Percentiles rank a stretch among this genome's conserved stretches.
phyloP scores from a whole-genome alignment of 2,329 filamentous ascomycete species.

The Capronia americana region DNA sequence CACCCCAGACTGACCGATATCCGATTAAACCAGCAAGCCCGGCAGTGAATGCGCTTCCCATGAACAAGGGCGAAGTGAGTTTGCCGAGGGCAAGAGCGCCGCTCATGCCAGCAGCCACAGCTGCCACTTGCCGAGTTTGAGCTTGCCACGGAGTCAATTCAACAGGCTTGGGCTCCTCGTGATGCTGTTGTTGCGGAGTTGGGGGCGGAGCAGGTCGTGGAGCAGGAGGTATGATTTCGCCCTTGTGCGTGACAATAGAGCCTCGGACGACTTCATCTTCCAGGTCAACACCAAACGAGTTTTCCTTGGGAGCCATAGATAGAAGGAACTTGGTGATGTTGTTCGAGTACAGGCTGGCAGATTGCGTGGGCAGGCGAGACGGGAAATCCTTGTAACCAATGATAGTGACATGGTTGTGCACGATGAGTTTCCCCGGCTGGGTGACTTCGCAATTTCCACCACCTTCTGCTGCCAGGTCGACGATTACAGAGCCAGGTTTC shows the following conservation, averaged over 20 bases:
- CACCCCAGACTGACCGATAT: constrained; percentile 88
- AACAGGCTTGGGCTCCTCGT: constrained; percentile 63
- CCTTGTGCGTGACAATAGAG: constrained; percentile 80
- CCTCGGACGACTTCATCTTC: constrained; percentile 85
- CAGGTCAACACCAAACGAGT: constrained; percentile 79
- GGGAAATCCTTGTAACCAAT: constrained; percentile 93
- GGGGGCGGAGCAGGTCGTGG: constrained; percentile 70
- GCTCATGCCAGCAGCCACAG: constrained; percentile 79
- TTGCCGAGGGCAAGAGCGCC: constrained; percentile 78
- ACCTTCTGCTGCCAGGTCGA: constrained; percentile 85
- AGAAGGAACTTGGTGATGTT: constrained; percentile 89
- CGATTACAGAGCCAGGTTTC: constrained; percentile 87
- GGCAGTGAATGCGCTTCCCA: constrained; percentile 86
- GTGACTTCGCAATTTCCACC: constrained; percentile 89
- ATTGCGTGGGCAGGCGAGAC: constrained; percentile 84
- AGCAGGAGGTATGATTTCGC: constrained; percentile 75
- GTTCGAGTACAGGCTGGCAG: constrained; percentile 89
- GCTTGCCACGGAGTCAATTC: constrained; percentile 83
- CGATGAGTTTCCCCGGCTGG: constrained; percentile 71
- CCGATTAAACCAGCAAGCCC: constrained; percentile 83
- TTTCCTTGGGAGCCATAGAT: constrained; percentile 78
- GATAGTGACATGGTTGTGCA: constrained; percentile 79
- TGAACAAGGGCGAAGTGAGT: constrained; percentile 80
- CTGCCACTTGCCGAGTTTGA: constrained; percentile 74
- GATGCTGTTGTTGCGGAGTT: constrained; percentile 59